Base-by-base conservation (phyloP, 1,284 basidiomycete species). In the Microbotryum intermedium region DNA sequence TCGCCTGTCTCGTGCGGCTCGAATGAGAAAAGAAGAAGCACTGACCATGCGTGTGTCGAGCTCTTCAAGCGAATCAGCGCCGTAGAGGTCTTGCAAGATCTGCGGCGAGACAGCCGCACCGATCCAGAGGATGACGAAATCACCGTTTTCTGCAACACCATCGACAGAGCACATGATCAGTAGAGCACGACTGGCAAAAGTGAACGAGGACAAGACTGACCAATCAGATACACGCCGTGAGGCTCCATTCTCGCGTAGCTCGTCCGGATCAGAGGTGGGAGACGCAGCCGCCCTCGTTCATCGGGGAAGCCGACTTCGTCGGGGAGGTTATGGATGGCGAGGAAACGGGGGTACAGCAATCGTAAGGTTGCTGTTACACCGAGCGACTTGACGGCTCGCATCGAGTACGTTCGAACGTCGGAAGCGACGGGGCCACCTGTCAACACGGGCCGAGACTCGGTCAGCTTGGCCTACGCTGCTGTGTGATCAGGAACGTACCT, bases 241-340 rank as follows among this genome's bases (percentile, higher is more conserved):
- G 84, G 82, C 67, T 90, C 84, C 94, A 99, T 97, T 70, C 86
- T 88, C 53, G 81, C 78, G 76, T 97, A 85, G 64, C 86, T 88
- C 53, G 83, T 81, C 42, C 94, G 81, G 85, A 94, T 93, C 64
- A 85, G 80, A 8, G 84, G 80, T 10, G 94, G 93, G 60, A 88
- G 75, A 53, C 80, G 78, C 53, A 91, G 78, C 46, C 81, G 79
- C 8, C 75, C 79, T 1, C 77, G 75, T 4, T 77, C 73, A 62
- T 84, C 81, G 2, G 86, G 85, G 59, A 90, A 77, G 2, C 89
- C 90, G 49, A 84, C 83, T 16, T 79, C 76, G 26, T 87, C 84
- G 53, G 84, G 78, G 51, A 98, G 78, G 72, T 89, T 88, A 73
- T 98, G 94, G 8, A 98, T 77, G 3, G 93, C 89, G 30, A 97